These are phyloP conservation scores for Vitis hybrid DNA, from an alignment of 177 flowering plant genomes.

Conservation along the genomic window DNA sequence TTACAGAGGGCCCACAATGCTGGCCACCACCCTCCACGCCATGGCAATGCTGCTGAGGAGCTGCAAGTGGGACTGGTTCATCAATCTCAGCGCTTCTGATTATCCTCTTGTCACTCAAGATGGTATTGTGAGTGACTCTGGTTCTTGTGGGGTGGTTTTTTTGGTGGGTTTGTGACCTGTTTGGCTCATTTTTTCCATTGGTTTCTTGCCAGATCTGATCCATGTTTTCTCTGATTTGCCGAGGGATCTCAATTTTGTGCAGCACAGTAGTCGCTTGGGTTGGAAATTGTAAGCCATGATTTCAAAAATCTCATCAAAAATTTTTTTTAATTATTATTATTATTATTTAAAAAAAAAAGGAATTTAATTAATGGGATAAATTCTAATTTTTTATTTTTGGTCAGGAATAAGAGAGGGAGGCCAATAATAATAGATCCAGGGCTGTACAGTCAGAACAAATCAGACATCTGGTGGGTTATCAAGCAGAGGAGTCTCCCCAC, in stretches of 20 bases:
- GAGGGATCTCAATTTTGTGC: conserved; percentile 80
- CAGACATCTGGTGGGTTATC: conserved; percentile 86
- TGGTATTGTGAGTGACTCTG: conserved; percentile 78
- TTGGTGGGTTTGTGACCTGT: neutral
- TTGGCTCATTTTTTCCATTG: neutral
- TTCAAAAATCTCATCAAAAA: neutral
- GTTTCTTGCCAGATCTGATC: conserved; percentile 70
- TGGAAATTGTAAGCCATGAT: conserved; percentile 77
- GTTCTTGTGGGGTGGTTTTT: neutral
- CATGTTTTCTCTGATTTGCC: conserved; percentile 81
- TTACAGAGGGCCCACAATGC: conserved; percentile 96
- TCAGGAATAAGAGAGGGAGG: conserved; percentile 86
- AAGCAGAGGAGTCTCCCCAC: conserved; percentile 80
- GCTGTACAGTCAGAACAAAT: conserved; percentile 72
- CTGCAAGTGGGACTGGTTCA: conserved; percentile 93
- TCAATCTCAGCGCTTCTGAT: conserved; percentile 95
- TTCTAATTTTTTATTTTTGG: neutral
- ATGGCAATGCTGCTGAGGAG: conserved; percentile 68
- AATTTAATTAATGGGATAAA: too few relatives aligned
- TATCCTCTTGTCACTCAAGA: conserved; percentile 96
- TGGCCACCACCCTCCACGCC: conserved; percentile 83
- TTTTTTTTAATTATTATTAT: neutral
- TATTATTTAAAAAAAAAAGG: neutral
- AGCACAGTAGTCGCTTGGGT: conserved; percentile 78
- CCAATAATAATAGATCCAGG: conserved; percentile 92